Percentiles rank a stretch among this genome's conserved stretches.
Conservation (phyloP, 2,329 filamentous ascomycete species). For the Trichoderma koningii region DNA sequence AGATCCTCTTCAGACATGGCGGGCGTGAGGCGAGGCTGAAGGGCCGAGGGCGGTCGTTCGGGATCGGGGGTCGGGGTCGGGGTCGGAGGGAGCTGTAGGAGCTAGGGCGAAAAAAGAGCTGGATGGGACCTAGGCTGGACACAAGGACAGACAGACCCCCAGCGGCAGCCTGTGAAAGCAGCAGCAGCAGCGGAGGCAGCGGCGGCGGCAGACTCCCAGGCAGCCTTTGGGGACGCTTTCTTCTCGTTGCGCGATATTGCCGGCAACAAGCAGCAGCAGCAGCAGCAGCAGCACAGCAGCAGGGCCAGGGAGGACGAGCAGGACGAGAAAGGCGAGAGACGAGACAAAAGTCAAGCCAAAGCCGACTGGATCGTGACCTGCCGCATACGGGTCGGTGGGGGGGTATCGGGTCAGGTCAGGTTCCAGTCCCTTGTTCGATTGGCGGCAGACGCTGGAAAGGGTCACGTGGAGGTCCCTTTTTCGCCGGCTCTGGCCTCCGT, state of each 20-base stretch:
- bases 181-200: conserved; percentile 3
- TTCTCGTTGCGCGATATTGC: not conserved
- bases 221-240: not conserved
- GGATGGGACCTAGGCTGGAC: not conserved
- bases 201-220: not conserved
- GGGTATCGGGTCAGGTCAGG: conserved; percentile 17
- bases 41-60: conserved; percentile 1
- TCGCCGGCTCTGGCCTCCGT: conserved; percentile 9
- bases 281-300: too few species aligned
- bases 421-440: conserved; percentile 1
- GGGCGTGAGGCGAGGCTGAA: not conserved
- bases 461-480: conserved; percentile 28
- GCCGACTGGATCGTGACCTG: conserved; percentile 28
- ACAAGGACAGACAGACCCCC: conserved; percentile 9
- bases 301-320: not conserved
- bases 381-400: conserved; percentile 28
- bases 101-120: too few species aligned
- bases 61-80: not conserved
- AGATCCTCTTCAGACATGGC: conserved; percentile 46
- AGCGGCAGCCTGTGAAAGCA: conserved; percentile 23
- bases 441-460: conserved; percentile 19
- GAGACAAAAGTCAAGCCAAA: conserved; percentile 17
- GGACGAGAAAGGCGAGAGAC: not conserved
- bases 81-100: too few species aligned
- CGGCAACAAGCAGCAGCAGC: too few species aligned